These are phyloP conservation scores for Thymus quinquecostatus DNA, from an alignment of 257 asterid genomes.

Conservation along the genomic window DNA sequence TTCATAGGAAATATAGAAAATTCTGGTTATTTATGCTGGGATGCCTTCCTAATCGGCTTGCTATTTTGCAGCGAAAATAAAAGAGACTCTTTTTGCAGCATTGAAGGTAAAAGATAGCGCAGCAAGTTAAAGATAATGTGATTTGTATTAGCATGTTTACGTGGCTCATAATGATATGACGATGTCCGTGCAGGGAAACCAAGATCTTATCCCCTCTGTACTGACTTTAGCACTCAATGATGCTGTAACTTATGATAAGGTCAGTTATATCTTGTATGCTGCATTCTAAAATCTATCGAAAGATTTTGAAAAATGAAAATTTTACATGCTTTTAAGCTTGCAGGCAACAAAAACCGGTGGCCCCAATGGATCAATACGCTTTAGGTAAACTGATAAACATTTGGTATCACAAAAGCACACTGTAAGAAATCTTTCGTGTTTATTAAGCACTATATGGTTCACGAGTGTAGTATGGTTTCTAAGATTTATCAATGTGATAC, in stretches of 20 bases:
- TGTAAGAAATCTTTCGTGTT: not conserved
- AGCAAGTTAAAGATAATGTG: constrained; percentile 12
- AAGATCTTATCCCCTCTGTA: constrained; percentile 69
- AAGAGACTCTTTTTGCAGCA: constrained; percentile 50
- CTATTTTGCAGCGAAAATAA: constrained; percentile 64
- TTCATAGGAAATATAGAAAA: not conserved
- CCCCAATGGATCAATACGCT: constrained; percentile 92
- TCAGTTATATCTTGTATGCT: constrained; percentile 44
- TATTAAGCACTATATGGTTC: not conserved
- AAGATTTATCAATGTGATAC: too few species aligned
- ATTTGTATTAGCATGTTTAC: not conserved
- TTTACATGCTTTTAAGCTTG: constrained; percentile 44
- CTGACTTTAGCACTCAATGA: constrained; percentile 88
- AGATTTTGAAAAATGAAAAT: constrained; percentile 28
- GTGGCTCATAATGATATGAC: constrained; percentile 5
- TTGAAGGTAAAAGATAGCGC: constrained; percentile 58
- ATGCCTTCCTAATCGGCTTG: constrained; percentile 13
- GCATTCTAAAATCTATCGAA: constrained; percentile 16
- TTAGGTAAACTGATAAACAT: constrained; percentile 64
- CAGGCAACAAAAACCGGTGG: constrained; percentile 98
- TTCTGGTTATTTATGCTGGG: constrained; percentile 20
- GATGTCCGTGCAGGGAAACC: constrained; percentile 57
- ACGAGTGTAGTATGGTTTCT: constrained; percentile 12
- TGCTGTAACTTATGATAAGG: constrained; percentile 90
- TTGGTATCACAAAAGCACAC: constrained; percentile 18